phyloP scores from a whole-genome alignment of 164 flowering plant species.

The Umbilicus rupestris region DNA sequence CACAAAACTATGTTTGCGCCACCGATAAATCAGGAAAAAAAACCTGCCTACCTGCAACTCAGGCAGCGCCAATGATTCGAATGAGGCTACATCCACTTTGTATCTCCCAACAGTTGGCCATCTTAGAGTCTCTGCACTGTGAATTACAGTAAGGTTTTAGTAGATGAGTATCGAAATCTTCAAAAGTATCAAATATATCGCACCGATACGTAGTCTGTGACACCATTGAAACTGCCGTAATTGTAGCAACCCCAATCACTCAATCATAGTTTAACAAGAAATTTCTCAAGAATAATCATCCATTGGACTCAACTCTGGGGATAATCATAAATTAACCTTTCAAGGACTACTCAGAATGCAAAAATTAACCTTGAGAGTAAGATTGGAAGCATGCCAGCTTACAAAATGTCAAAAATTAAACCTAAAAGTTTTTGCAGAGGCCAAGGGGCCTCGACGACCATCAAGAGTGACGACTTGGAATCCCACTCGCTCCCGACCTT shows the following conservation, averaged over 20 bases:
- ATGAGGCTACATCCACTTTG: slow-evolving; percentile 71
- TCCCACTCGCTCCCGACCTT: slow-evolving; percentile 66
- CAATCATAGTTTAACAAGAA: neutral
- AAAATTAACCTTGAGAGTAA: neutral
- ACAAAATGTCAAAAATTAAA: slow-evolving; percentile 8
- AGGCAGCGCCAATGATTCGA: slow-evolving; percentile 76
- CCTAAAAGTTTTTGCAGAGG: slow-evolving; percentile 48
- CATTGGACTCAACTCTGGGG: no score
- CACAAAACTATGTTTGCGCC: neutral
- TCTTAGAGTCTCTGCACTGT: slow-evolving; percentile 54
- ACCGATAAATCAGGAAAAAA: neutral
- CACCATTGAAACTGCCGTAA: neutral
- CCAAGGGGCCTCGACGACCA: slow-evolving; percentile 60
- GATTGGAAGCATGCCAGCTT: neutral
- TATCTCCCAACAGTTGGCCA: slow-evolving; percentile 85
- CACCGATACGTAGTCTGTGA: neutral
- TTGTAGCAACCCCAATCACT: no score
- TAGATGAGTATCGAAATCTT: neutral
- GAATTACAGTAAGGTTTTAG: slow-evolving; percentile 12
- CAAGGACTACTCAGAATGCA: no score
- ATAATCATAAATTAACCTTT: no score
- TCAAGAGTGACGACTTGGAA: slow-evolving; percentile 76
- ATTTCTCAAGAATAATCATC: neutral
- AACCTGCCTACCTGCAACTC: slow-evolving; percentile 55
- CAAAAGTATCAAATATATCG: neutral